Conservation (phyloP, 306 rosid genomes). For the Pyrus bretschneideri region DNA sequence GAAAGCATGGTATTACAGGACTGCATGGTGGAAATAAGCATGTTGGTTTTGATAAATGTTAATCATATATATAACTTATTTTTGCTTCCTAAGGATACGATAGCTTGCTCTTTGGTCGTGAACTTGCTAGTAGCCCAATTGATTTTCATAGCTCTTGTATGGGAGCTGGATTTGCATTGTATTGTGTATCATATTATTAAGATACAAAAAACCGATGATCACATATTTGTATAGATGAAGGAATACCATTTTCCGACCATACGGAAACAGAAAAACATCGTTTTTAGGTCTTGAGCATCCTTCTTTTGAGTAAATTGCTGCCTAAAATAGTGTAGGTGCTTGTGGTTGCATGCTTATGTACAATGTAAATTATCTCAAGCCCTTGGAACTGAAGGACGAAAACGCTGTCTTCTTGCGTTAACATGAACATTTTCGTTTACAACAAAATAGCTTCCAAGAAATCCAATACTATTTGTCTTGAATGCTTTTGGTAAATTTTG, state of each 20-base stretch:
- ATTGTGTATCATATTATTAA: not conserved
- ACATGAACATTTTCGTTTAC: no score
- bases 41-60: slow-evolving; percentile 11
- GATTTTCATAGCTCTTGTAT: not conserved
- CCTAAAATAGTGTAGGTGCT: not conserved
- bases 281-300: no score
- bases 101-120: not conserved
- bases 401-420: no score
- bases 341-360: no score
- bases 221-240: not conserved
- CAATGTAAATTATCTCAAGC: no score
- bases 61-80: not conserved
- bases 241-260: not conserved
- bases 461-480: no score
- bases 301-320: no score
- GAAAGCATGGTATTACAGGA: slow-evolving; percentile 12
- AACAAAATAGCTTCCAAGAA: no score
- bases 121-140: not conserved
- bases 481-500: no score
- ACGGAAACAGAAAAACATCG: not conserved
- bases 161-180: not conserved
- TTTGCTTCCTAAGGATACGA: not conserved
- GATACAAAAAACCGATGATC: not conserved
- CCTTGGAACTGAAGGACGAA: no score
- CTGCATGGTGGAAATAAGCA: not conserved